Percentiles rank a stretch among this genome's conserved stretches.
Conservation (phyloP, 345 rosid genomes). For the Isatis tinctoria region DNA sequence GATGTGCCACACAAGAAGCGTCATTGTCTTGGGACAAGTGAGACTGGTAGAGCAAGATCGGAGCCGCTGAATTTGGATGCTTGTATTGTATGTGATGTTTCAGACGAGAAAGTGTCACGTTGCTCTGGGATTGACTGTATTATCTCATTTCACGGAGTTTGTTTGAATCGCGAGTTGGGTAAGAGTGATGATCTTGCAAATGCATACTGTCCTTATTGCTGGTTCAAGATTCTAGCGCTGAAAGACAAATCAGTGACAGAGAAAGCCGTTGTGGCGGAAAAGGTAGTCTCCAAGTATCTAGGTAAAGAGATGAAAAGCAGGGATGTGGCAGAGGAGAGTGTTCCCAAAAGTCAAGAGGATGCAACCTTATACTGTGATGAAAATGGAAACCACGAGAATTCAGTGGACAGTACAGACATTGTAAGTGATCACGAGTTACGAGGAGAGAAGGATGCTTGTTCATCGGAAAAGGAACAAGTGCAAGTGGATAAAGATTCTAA, state of each 20-base stretch:
- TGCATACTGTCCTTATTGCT: slow-evolving; percentile 29
- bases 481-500: slow-evolving; percentile 10
- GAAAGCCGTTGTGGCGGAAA: slow-evolving; percentile 3
- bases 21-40: slow-evolving; percentile 7
- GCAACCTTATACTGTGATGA: neutral
- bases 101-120: neutral
- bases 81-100: slow-evolving; percentile 23
- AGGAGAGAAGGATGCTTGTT: neutral
- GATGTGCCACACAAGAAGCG: slow-evolving; percentile 22
- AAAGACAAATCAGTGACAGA: slow-evolving; percentile 1
- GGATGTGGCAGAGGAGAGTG: neutral
- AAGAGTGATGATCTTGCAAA: slow-evolving; percentile 5
- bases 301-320: neutral
- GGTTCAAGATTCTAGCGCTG: neutral
- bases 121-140: slow-evolving; percentile 17
- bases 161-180: slow-evolving; percentile 16
- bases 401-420: neutral
- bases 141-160: slow-evolving; percentile 15
- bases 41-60: neutral
- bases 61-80: slow-evolving; percentile 4
- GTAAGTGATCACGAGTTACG: slow-evolving; percentile 13
- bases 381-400: neutral
- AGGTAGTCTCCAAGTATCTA: slow-evolving; percentile 4
- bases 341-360: slow-evolving; percentile 2
- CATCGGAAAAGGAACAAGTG: slow-evolving; percentile 6